Evolutionary conservation across 2,329 filamentous ascomycete genomes (phyloP).

Genomic region (Xylaria arbuscula): DNA sequence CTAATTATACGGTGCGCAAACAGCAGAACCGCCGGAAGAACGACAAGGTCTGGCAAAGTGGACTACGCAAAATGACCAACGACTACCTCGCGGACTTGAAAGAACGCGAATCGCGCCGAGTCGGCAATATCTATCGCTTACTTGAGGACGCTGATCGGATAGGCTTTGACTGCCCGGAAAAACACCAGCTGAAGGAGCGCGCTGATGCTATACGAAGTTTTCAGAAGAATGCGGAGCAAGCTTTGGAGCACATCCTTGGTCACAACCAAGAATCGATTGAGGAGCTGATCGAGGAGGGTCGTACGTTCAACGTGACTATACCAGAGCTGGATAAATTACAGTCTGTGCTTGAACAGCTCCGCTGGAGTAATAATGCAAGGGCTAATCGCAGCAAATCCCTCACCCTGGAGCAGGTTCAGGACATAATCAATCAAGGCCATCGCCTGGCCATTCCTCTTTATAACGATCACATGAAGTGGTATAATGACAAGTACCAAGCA

Average conservation of each 20-base stretch:
- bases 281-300: constrained; percentile 89
- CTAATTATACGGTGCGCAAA: constrained; percentile 95
- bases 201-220: constrained; percentile 87
- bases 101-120: constrained; percentile 87
- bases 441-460: constrained; percentile 81
- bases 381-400: constrained; percentile 72
- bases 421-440: constrained; percentile 80
- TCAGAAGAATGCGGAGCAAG: constrained; percentile 77
- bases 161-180: constrained; percentile 93
- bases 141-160: constrained; percentile 85
- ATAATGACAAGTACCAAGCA: constrained; percentile 78
- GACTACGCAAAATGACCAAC: constrained; percentile 75
- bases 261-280: constrained; percentile 81
- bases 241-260: constrained; percentile 73
- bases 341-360: constrained; percentile 82
- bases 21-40: constrained; percentile 97
- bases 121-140: constrained; percentile 88
- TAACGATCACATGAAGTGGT: constrained; percentile 81
- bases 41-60: constrained; percentile 85
- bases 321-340: constrained; percentile 87
- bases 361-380: constrained; percentile 85
- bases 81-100: constrained; percentile 73
- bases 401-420: constrained; percentile 80
- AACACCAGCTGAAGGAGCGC: constrained; percentile 84
- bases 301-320: constrained; percentile 89